phyloP scores from a whole-genome alignment of 768 basidiomycete genomes.

The Rhizopogon vulgaris region DNA sequence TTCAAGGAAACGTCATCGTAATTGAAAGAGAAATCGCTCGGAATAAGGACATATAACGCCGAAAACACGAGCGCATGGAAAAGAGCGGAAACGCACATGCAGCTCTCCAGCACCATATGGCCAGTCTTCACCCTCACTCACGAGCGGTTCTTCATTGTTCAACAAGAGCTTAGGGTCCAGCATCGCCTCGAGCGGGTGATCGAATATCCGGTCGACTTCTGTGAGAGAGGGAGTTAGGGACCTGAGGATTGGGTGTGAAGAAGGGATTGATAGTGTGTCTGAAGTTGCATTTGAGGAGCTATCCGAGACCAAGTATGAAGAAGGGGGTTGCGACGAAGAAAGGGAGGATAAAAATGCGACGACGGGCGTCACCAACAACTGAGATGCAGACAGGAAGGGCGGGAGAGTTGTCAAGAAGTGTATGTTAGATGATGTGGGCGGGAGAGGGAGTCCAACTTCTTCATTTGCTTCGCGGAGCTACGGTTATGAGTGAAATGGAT shows the following conservation, averaged over 20 bases:
- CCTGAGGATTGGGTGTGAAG: conserved; percentile 32
- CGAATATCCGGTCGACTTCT: conserved; percentile 79
- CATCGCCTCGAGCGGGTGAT: conserved; percentile 69
- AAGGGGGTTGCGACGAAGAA: background rate
- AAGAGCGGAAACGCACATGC: conserved; percentile 45
- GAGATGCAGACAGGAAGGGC: conserved; percentile 63
- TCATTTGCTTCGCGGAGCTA: conserved; percentile 83
- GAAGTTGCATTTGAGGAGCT: background rate
- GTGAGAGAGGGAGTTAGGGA: conserved; percentile 48
- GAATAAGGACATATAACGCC: background rate
- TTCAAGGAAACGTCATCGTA: background rate
- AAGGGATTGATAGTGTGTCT: conserved; percentile 4
- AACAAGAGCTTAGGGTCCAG: conserved; percentile 50
- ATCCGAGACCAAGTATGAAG: background rate
- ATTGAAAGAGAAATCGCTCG: background rate
- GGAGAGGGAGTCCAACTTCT: conserved; percentile 68
- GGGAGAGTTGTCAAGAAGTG: conserved; percentile 56
- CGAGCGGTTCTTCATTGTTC: conserved; percentile 39
- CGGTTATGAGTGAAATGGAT: background rate
- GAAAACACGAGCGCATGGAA: background rate
- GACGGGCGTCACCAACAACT: conserved; percentile 73
- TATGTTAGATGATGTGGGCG: conserved; percentile 40
- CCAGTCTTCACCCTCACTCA: conserved; percentile 66
- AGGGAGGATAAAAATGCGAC: conserved; percentile 60
- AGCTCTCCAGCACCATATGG: conserved; percentile 58